Base-by-base conservation (phyloP, 495 filamentous ascomycete genomes). In the Margaritispora aquatica region DNA sequence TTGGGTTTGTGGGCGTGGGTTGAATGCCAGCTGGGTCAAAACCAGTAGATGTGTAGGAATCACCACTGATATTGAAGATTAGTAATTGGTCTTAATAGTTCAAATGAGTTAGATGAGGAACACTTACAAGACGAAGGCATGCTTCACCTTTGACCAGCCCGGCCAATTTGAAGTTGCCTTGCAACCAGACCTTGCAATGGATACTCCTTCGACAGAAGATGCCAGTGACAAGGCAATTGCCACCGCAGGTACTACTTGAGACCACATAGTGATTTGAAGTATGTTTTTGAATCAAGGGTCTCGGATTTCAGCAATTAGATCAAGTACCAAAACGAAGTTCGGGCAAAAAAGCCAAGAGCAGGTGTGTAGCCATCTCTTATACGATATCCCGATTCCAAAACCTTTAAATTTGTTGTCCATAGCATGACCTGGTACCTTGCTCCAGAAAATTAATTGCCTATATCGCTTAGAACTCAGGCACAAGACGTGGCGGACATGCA, bases 31-130 rank as follows among this genome's bases (percentile, higher is more conserved):
- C 77, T 47, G 79, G 69, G 65, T 88, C 79, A 74, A 94, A 96
- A 52, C 81, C 82, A 19, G 83, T 87, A 48, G 73, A 71, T 17
- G 80, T 81, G 64, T 87, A 89, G 1, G 83, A 86, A 66, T 88
- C 80, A 22, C 59, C 59, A 51, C 63, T 66, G 26, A 5, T 4
- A 36, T 8, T 8, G 13, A 26, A 57, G 19, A 54, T 3, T 31
- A 17, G 44, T 49, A 20, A 36, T 23, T 57, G 1, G 22, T 58
- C 9, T 10, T 36, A 3, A 1, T 54, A 22, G 1, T 11, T 44
- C 4, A 17, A n/a, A n/a, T 44, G 17, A 17, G 38, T n/a, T n/a
- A n/a, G 17, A 8, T 44, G 11, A 17, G 38, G 38, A 20, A 49
- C 51, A 63, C 77, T 66, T 64, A 79, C 76, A 81, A 80, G 48